Evolutionary conservation across 2,329 filamentous ascomycete genomes (phyloP).

Genomic region (Penicillium sp.): DNA sequence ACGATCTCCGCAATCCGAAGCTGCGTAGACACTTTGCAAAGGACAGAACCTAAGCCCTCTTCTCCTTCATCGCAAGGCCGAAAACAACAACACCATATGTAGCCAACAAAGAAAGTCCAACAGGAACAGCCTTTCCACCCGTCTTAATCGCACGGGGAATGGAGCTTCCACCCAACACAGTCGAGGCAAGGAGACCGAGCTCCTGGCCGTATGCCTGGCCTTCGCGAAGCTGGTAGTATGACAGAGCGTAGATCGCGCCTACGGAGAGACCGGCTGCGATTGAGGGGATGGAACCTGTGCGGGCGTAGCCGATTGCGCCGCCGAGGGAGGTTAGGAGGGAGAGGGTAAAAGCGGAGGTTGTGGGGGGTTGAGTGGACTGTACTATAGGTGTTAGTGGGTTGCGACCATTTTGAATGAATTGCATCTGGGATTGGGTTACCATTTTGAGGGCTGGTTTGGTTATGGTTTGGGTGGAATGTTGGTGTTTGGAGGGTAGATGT

Average conservation of each 20-base stretch:
- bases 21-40: not conserved
- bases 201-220: slow-evolving; percentile 80
- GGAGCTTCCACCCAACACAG: slow-evolving; percentile 79
- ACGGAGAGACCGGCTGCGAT: slow-evolving; percentile 82
- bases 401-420: slow-evolving; percentile 21
- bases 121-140: slow-evolving; percentile 75
- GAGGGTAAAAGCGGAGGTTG: slow-evolving; percentile 71
- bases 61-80: slow-evolving; percentile 63
- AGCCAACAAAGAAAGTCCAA: slow-evolving; percentile 75
- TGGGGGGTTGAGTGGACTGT: slow-evolving; percentile 14
- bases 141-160: slow-evolving; percentile 83
- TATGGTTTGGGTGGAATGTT: not conserved
- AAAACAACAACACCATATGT: slow-evolving; percentile 77
- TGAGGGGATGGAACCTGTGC: slow-evolving; percentile 83
- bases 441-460: slow-evolving; percentile 15
- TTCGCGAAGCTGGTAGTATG: slow-evolving; percentile 76
- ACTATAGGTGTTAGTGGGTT: not conserved
- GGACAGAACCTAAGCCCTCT: slow-evolving; percentile 19
- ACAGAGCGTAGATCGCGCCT: slow-evolving; percentile 74
- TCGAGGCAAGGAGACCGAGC: slow-evolving; percentile 80
- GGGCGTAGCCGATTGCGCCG: slow-evolving; percentile 81
- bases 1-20: not conserved
- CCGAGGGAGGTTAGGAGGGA: slow-evolving; percentile 81
- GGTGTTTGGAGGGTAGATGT: not conserved
- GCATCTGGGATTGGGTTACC: slow-evolving; percentile 13